These are phyloP conservation scores for Mycena sp. DNA, from an alignment of 1,284 basidiomycete species.

Conservation along the genomic window DNA sequence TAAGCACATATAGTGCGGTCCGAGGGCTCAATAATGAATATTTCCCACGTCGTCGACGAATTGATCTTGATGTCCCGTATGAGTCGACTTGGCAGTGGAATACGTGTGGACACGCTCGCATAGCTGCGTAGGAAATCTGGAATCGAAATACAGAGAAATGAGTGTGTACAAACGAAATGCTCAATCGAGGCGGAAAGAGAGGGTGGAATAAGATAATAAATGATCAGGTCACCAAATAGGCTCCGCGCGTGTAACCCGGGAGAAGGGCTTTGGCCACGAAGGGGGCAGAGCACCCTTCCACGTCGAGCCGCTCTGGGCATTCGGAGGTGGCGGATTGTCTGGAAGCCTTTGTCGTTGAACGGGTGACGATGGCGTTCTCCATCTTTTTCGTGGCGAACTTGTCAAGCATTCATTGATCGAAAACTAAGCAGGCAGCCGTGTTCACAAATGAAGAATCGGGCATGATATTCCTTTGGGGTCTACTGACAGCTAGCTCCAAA, in stretches of 20 bases:
- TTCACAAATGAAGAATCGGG: not conserved
- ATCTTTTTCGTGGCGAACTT: no score
- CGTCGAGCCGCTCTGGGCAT: no score
- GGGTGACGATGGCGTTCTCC: no score
- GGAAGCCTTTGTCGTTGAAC: no score
- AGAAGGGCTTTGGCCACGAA: not conserved
- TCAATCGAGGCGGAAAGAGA: not conserved
- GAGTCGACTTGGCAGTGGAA: constrained; percentile 1
- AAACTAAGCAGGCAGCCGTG: no score
- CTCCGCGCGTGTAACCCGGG: not conserved
- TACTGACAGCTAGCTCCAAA: not conserved
- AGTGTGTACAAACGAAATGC: not conserved
- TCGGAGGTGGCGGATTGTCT: no score
- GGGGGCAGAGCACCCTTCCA: not conserved
- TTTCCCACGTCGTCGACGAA: not conserved
- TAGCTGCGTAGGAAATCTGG: constrained; percentile 3
- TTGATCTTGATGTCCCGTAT: not conserved
- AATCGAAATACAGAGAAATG: not conserved
- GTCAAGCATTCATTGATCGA: no score
- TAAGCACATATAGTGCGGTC: not conserved
- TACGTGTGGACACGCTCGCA: not conserved
- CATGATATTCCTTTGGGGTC: not conserved
- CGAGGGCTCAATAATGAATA: not conserved
- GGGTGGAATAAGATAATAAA: not conserved
- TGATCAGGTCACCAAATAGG: not conserved